Base-by-base conservation (phyloP, 2,329 filamentous ascomycete species). In the Penicillium freii region DNA sequence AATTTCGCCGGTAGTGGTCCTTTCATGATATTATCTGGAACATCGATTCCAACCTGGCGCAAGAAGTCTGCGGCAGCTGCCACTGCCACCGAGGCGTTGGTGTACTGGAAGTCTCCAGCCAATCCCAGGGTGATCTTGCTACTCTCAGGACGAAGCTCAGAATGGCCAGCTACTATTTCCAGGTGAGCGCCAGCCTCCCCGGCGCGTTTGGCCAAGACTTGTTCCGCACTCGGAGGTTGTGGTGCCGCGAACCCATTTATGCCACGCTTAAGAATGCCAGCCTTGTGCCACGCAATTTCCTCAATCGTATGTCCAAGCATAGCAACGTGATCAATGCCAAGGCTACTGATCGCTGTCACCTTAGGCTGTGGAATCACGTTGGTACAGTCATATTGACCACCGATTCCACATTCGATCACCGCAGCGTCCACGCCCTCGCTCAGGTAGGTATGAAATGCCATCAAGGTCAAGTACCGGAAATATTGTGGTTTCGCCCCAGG, bases 351-450 rank as follows among this genome's bases (percentile, higher is more conserved):
- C 0, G 88, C 89, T 1, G 86, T 84, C 1, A 87, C 87, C 7
- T 84, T 87, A 1, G 92, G 88, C 13, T 84, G 81, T 11, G 82
- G 79, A 6, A 99, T 75, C 23, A 97, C 84, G 69, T 97, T 97
- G 10, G 94, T 99, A 29, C 89, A 89, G 70, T 97, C 93, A 68
- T 92, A 92, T 75, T 96, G 91, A 48, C 92, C 94, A 17, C 94
- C 94, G 62, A 97, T 95, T 0, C 94, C 94, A 68, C 91, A 96
- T 76, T 99, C 94, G 34, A 97, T 82, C 10, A 97, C 86, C 0
- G 91, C 92, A 19, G 86, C 86, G 61, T 87, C 81, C 0, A 97
- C 87, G 1, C 88, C 87, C 71, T 94, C 88, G 47, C 81, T 74
- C 27, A 95, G 69, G 66, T 96, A 99, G 1, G 87, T 83, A 68